phyloP scores from a whole-genome alignment of 805 yeast genomes.

The Starmerella vaccinii region DNA sequence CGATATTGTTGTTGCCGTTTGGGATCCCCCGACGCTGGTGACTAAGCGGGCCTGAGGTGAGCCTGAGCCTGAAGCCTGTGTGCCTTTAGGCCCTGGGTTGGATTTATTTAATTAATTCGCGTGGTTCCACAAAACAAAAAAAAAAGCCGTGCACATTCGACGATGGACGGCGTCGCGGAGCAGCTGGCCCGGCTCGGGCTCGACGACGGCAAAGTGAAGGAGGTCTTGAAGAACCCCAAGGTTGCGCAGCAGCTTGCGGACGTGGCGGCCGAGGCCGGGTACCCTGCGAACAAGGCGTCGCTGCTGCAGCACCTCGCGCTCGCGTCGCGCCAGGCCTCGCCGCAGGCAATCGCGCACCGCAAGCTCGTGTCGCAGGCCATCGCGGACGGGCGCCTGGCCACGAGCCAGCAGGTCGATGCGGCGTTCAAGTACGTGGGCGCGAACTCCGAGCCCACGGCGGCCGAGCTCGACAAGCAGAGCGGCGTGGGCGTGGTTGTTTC shows the following conservation, averaged over 20 bases:
- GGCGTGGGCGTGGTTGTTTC: conserved; percentile 74
- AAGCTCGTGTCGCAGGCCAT: conserved; percentile 51
- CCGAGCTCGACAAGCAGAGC: conserved; percentile 46
- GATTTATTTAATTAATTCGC: no score
- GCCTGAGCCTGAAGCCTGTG: no score
- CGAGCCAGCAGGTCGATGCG: conserved; percentile 62
- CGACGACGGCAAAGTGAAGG: conserved; percentile 46
- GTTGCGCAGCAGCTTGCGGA: conserved; percentile 60
- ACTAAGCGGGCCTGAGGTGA: no score
- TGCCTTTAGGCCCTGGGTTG: no score
- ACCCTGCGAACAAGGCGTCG: conserved; percentile 45
- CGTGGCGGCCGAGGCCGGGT: conserved; percentile 41
- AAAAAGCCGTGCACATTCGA: not conserved
- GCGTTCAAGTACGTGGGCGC: conserved; percentile 61
- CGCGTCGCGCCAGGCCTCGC: conserved; percentile 42
- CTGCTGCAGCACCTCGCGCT: conserved; percentile 71
- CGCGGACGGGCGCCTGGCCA: conserved; percentile 50
- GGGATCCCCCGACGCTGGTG: no score
- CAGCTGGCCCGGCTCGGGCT: conserved; percentile 23
- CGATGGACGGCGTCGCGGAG: conserved; percentile 14
- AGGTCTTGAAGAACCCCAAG: conserved; percentile 75
- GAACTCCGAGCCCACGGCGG: conserved; percentile 37
- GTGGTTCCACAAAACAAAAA: no score
- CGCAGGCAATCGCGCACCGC: conserved; percentile 36
- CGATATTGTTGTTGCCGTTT: no score